Evolutionary conservation across 2,329 filamentous ascomycete species (phyloP), one percentile per base, ranked within the genome.

Genomic region (Talaromyces islandicus): DNA sequence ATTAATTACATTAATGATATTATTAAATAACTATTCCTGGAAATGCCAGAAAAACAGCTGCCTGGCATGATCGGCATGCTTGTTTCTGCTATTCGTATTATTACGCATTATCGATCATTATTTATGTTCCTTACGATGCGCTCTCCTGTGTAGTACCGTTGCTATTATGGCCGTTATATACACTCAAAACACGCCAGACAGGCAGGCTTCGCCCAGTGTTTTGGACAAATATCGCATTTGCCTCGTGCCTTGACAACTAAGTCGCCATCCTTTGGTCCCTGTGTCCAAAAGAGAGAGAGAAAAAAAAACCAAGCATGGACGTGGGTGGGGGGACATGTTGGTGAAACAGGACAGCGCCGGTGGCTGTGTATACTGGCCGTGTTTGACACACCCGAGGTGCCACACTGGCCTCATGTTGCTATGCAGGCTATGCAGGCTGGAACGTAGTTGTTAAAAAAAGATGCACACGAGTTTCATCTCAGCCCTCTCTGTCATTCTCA

Each of bases 401-500:
- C 43, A 46, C 19, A 11, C 43, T 24, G 21, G 21, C 21, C 43
- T 9, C 12, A 21, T 24, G 52, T 10, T 25, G 38, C 25, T 30
- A 32, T 7, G 21, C 32, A 50, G 46, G 56, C 27, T 35, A 35
- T 35, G 32, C 32, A 35, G 32, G 32, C 51, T 50, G 48, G 41
- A 43, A 57, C 53, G 53, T 30, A 38, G 21, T 52, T 51, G 19
- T 24, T 51, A 4, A 14, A 35, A 12, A 35, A 50, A 4, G 19
- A 24, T 25, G 46, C 46, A 21, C 10, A 12, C 9, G 30, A 12
- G 38, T 46, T 27, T 54, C 50, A 58, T 52, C 19, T 61, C 57
- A 61, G 41, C 59, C 67, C 82, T 81, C 87, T 77, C 91, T 87
- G 68, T 89, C 91, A 75, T 97, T 97, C 70, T 96, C 91, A 25